Base-by-base conservation (phyloP, 768 basidiomycete genomes). In the Hysterangium stoloniferum region DNA sequence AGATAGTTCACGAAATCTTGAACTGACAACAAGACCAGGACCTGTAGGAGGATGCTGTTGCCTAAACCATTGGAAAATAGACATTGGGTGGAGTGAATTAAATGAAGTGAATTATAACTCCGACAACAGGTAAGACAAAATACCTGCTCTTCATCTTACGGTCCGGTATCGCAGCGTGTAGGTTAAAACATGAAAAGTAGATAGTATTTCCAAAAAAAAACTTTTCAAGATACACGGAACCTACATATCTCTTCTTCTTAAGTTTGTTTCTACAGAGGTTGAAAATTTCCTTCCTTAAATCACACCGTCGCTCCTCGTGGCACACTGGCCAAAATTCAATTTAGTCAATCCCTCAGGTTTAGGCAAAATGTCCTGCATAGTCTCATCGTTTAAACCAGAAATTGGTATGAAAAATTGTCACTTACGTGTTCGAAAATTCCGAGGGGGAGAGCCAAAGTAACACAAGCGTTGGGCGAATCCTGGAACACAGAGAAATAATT, bases 381-480 rank as follows among this genome's bases (percentile, higher is more conserved):
- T 29, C 48, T 33, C 47, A 29, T 17, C 31, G 47, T 42, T 20
- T 20, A 4, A 1, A 41, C 51, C 25, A 37, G 36, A 22, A 11
- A 31, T 28, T 31, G n/a, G 9, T n/a, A 32, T 33, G 9, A 11
- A 20, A 20, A 9, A 0, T 6, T n/a, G 11, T 6, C 11, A 63
- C 77, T 54, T 43, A 82, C 82, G 58, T 79, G 72, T 35, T 85
- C 80, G 58, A 89, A 89, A 53, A 89, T 89, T 2, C 78, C 84
- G n/a, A 82, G 71, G 4, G 86, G 86, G 3, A 89, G 70, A 0
- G 75, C 84, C 19, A 89, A 65, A 0, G 84, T 86, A 4, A 86
- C 82, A 57, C 84, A 85, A 1, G 85, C 84, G 56, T 87, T 87
- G 1, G 85, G 84, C 4, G 82, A 83, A 62, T 85, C 83, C 80